Evolutionary conservation across 495 filamentous ascomycete species (phyloP), one percentile per base, ranked within the genome.

Genomic region (Parathielavia appendiculata): DNA sequence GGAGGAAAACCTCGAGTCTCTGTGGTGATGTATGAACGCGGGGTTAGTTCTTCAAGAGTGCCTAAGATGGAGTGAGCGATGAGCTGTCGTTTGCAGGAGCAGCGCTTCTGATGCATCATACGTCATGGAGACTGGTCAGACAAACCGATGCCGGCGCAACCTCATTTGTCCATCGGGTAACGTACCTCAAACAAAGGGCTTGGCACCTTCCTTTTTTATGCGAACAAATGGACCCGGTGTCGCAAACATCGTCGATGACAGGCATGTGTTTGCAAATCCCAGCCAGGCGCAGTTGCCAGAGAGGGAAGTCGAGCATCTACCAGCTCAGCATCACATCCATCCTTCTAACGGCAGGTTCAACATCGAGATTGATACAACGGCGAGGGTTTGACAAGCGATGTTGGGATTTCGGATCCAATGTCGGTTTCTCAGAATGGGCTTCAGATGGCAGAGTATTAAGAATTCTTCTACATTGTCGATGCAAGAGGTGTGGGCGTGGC

Each of bases 121-220:
- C 54, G 54, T 56, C 54, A 56, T 56, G 54, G 43, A 7, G 43
- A 48, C 54, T 9, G 14, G 32, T 20, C 19, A n/a, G 17, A 10
- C 8, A 2, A 17, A 20, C 35, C 39, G 35, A n/a, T n/a, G 38
- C 32, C 38, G 43, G 41, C 17, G 23, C 13, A 34, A 48, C 23
- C 26, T n/a, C 16, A 44, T 54, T 44, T 47, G 41, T 39, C 34
- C 32, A 46, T 56, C 43, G 11, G 19, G 39, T n/a, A 39, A 45
- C 3, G 12, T 23, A 45, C 17, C 41, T n/a, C 30, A 43, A 46
- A 14, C 6, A 23, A 5, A 22, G n/a, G 36, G 7, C 53, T 56
- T 12, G 53, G 43, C 43, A 47, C 53, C 53, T 56, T 47, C 41
- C 41, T 34, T 0, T 56, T 47, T 47, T 14, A 47, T 23, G 16